Base-by-base conservation (phyloP, 805 yeast genomes). In the Komagataella pastoris region DNA sequence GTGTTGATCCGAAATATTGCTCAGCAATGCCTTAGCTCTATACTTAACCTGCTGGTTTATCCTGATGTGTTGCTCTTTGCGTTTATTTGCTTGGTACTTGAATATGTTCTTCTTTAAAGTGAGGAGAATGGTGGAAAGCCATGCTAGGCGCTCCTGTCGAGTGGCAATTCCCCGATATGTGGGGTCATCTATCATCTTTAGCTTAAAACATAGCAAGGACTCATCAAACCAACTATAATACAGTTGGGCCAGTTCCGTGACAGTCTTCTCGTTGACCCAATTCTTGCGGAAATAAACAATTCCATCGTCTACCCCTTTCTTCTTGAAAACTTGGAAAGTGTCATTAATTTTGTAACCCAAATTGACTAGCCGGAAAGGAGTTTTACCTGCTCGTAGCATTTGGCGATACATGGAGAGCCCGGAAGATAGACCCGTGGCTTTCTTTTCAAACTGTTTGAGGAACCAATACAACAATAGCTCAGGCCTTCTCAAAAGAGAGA, bases 181-280 rank as follows among this genome's bases (percentile, higher is more conserved):
- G 2, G 68, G 56, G 51, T 74, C 72, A 5, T 67, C 61, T 40
- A 76, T 62, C 2, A 79, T 59, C n/a, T 76, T 74, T 23, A 81
- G 56, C 58, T 81, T 81, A 66, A 70, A 79, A 40, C 83, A 65
- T 17, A 83, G 66, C 30, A 75, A 66, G 18, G 80, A 61, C 63
- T 85, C 91, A 64, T 85, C 91, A 59, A 76, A 76, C 44, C 81
- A 60, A 6, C 83, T 77, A 63, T 83, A 85, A 62, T 82, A 85
- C 3, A 84, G 61, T 46, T 80, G 75, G 30, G 77, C 65, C 21
- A 77, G 55, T 47, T 83, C 81, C 10, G 75, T 72, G 44, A 83
- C 56, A 1, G 77, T 71, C 43, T 63, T 60, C 58, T 75, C 73
- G 51, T 71, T 77, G 43, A 74, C 57, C 65, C 72, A 70, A 10